Percentiles rank a stretch among this genome's conserved stretches.
phyloP scores from a whole-genome alignment of 345 rosid genomes.

The Camelina neglecta region DNA sequence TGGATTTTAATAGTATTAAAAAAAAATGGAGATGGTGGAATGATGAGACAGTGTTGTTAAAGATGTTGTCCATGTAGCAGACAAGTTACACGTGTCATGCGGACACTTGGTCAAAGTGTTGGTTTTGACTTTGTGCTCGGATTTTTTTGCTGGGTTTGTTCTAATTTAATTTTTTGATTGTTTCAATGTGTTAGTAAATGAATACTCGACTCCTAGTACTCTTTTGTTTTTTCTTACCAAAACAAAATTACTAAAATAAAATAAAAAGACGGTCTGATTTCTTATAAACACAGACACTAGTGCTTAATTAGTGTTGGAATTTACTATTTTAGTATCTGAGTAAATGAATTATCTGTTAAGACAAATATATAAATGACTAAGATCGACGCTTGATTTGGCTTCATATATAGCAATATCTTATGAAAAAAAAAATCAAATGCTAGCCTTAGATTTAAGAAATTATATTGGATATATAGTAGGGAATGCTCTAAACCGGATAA shows the following conservation, averaged over 20 bases:
- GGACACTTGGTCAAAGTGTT: conserved; percentile 43
- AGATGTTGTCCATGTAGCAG: conserved; percentile 45
- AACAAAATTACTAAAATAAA: no score
- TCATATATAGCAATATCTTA: not conserved
- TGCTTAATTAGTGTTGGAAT: not conserved
- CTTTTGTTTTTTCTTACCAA: not conserved
- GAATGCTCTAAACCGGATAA: conserved; percentile 20
- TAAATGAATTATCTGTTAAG: not conserved
- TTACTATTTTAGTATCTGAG: conserved; percentile 5
- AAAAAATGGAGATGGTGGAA: conserved; percentile 37
- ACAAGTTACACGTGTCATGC: conserved; percentile 41
- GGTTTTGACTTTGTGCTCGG: conserved; percentile 45
- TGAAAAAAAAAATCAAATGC: not conserved
- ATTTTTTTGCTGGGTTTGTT: conserved; percentile 44
- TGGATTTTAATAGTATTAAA: not conserved
- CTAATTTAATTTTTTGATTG: conserved; percentile 19
- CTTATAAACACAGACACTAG: not conserved
- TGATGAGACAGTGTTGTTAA: conserved; percentile 48
- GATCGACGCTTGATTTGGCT: not conserved
- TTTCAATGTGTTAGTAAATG: not conserved
- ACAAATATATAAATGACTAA: not conserved
- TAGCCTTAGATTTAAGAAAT: conserved; percentile 16
- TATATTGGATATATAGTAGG: conserved; percentile 5
- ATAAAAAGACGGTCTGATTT: not conserved
- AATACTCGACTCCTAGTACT: conserved; percentile 34